Conservation (phyloP, 176 grass and related monocot species). For the Stipa capillata region DNA sequence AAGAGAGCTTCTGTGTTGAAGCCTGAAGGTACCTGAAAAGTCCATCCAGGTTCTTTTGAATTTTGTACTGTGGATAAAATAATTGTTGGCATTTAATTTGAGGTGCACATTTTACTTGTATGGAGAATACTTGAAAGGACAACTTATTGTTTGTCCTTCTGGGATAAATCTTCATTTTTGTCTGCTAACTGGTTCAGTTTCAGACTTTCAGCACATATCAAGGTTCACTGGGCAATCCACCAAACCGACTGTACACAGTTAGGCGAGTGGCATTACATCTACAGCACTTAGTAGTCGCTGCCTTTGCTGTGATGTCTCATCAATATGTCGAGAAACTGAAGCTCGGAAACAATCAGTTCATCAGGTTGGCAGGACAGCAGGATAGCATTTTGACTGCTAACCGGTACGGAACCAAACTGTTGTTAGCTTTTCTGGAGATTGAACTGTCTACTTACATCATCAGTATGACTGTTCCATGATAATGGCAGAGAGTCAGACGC, state of each 20-base stretch:
- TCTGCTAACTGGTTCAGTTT: background rate
- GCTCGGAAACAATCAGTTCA: background rate
- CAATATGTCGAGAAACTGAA: background rate
- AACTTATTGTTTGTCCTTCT: background rate
- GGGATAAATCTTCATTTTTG: background rate
- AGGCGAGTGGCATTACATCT: background rate
- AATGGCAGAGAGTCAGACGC: background rate
- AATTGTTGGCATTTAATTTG: background rate
- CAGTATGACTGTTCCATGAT: background rate
- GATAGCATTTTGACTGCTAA: background rate
- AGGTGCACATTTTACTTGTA: background rate
- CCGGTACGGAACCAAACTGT: background rate
- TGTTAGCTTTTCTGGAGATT: background rate
- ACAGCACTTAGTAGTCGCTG: background rate
- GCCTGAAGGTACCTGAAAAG: constrained; percentile 2
- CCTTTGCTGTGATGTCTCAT: background rate
- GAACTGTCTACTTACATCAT: background rate
- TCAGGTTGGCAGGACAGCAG: background rate
- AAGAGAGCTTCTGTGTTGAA: background rate
- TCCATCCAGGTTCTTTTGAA: background rate
- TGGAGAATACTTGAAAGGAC: background rate
- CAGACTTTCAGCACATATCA: constrained; percentile 13
- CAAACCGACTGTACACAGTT: background rate
- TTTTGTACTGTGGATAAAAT: background rate
- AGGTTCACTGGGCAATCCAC: background rate